Base-by-base conservation (phyloP, 306 rosid species). In the Alnus rubra region DNA sequence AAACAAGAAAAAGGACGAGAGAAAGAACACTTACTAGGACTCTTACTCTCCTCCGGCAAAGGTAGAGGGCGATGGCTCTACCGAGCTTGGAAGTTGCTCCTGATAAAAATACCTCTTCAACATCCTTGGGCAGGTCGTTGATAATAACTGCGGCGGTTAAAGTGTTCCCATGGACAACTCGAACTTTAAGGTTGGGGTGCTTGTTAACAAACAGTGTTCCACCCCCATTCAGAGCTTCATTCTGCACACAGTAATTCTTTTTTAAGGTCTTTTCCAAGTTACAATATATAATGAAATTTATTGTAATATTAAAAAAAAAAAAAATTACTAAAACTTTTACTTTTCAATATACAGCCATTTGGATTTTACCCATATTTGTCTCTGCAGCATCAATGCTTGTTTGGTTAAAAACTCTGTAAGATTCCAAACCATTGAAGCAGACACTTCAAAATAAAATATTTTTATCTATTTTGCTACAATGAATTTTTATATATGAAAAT, bases 31-130 rank as follows among this genome's bases (percentile, higher is more conserved):
- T 85, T 87, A 96, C 98, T 54, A 96, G 93, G 75, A 96, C 98
- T 84, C 91, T 89, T 55, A 93, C 96, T 89, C 81, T 96, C 82
- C 82, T 85, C 28, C 92, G 87, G 85, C 97, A 89, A 69, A 96
- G 98, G 83, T 96, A 90, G 56, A 96, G 99, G 4, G 99, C 94
- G 60, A 96, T 93, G 78, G 98, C 99, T 85, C 99, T 88, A 69
- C 99, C 99, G 64, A 96, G 99, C 82, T 96, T 96, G 47, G 99
- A 96, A 81, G 99, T 96, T 39, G 99, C 99, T 47, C 99, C 98
- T 1, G 89, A 81, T 51, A 96, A 83, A 86, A 93, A 96, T 53
- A 96, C 99, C 71, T 96, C 98, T 73, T 84, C 63, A n/a, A 89
- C 94, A 80, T 90, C 85, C 71, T 81, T 60, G 9, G 94, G 96